Base-by-base conservation (phyloP, 768 basidiomycete genomes). In the Nidularia pulvinata region DNA sequence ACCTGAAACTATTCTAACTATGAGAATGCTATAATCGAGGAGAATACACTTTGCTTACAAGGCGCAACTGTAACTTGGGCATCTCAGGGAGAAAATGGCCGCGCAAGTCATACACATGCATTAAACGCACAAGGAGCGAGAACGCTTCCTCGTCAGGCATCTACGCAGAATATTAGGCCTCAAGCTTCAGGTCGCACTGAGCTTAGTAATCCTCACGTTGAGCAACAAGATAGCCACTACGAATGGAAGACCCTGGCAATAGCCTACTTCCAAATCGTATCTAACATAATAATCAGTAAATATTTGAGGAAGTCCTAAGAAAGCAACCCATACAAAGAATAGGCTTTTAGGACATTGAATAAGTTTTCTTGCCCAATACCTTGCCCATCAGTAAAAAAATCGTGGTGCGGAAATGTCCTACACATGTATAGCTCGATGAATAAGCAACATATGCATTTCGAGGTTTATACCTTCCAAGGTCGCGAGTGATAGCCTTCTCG, bases 141-240 rank as follows among this genome's bases (percentile, higher is more conserved):
- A 99, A 99, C 0, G 96, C 96, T 71, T 98, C 96, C 73, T 99
- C 97, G 57, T 98, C 97, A 22, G 97, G 97, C 97, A 99, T 99
- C 96, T 98, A 56, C 30, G 22, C 16, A 53, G 36, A 50, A 48
- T 19, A 48, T 64, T 49, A 61, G 53, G 46, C 25, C 13, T 46
- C 25, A 25, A 25, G 25, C 25, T 25, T 25, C 25, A 25, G 25
- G 25, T 25, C 25, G 45, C 13, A 46, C 5, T n/a, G 25, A 43
- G 19, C n/a, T 19, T 14, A 39, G 39, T 9, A 16, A 53, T 44
- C 62, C 82, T 61, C 73, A 95, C 96, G 65, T 98, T 96, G 46
- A 99, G 76, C 25, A 99, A 72, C 22, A 99, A 72, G 42, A 96
- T 90, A 0, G 97, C 97, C 4, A 94, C 97, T 48, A 99, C 87